A percentile compares a stretch with the other conserved stretches of the same genome.
These are phyloP conservation scores for Beauveria brongniartii DNA, from an alignment of 2,329 filamentous ascomycete species.

Conservation along the genomic window DNA sequence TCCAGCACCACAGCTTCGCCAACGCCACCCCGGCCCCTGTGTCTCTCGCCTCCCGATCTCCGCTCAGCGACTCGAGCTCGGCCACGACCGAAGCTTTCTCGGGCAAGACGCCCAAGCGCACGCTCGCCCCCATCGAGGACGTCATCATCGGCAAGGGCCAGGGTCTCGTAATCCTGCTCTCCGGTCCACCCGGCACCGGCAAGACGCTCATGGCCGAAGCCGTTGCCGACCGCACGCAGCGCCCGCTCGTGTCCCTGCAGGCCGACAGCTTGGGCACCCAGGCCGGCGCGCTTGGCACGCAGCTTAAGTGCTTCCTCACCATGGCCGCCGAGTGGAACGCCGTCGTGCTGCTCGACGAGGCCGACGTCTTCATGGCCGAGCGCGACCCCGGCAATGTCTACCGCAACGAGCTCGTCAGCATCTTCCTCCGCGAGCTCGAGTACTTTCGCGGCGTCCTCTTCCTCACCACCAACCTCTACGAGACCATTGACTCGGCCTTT, in stretches of 20 bases:
- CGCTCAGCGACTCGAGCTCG: slow-evolving; percentile 23
- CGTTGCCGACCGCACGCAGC: slow-evolving; percentile 33
- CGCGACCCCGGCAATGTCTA: slow-evolving; percentile 36
- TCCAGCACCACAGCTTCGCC: slow-evolving; percentile 31
- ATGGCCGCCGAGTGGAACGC: slow-evolving; percentile 43
- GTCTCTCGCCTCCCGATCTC: slow-evolving; percentile 1
- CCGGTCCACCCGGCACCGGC: slow-evolving; percentile 37
- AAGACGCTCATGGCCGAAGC: slow-evolving; percentile 39
- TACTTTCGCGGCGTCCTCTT: slow-evolving; percentile 39
- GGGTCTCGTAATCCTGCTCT: slow-evolving; percentile 37
- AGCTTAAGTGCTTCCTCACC: slow-evolving; percentile 37
- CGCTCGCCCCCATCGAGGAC: slow-evolving; percentile 24
- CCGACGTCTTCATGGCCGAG: slow-evolving; percentile 44
- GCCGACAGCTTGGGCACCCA: slow-evolving; percentile 40
- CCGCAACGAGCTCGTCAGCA: slow-evolving; percentile 41
- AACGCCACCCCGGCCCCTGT: slow-evolving; percentile 11
- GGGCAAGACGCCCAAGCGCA: slow-evolving; percentile 2
- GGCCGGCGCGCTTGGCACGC: slow-evolving; percentile 35
- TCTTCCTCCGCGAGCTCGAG: slow-evolving; percentile 38
- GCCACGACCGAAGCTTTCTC: slow-evolving; percentile 14
- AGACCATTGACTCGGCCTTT: slow-evolving; percentile 36
- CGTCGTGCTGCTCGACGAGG: slow-evolving; percentile 44
- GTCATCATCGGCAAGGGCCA: slow-evolving; percentile 36
- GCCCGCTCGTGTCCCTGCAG: slow-evolving; percentile 37
- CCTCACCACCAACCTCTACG: slow-evolving; percentile 35